These are phyloP conservation scores for Suillus cothurnatus DNA, from an alignment of 768 basidiomycete species.

Conservation along the genomic window DNA sequence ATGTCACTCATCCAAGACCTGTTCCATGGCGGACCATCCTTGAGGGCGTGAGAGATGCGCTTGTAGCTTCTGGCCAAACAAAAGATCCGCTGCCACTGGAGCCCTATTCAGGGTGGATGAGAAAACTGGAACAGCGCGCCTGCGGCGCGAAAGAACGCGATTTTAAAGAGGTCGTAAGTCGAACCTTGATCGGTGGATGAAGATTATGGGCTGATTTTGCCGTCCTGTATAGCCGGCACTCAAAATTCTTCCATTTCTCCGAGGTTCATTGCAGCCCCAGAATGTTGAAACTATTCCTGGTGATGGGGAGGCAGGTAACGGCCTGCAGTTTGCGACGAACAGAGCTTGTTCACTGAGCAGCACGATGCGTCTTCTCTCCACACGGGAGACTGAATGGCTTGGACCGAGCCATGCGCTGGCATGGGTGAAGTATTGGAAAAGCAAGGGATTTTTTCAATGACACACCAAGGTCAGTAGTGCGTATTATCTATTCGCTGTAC, in stretches of 20 bases:
- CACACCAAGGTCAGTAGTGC: neutral
- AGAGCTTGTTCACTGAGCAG: neutral
- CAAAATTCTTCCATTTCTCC: slow-evolving; percentile 30
- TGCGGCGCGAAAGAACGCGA: neutral
- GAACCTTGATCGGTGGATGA: slow-evolving; percentile 34
- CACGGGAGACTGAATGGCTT: neutral
- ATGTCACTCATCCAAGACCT: slow-evolving; percentile 39
- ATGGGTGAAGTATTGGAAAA: neutral
- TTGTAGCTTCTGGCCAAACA: slow-evolving; percentile 13
- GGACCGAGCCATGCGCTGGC: neutral
- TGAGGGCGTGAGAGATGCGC: slow-evolving; percentile 17
- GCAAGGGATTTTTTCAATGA: neutral
- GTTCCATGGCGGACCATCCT: slow-evolving; percentile 32
- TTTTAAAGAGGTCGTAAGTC: slow-evolving; percentile 11
- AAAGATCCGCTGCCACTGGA: slow-evolving; percentile 22
- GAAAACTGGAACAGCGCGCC: slow-evolving; percentile 23
- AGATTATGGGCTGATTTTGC: slow-evolving; percentile 21
- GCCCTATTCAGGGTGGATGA: slow-evolving; percentile 31
- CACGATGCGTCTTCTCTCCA: neutral
- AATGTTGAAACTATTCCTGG: neutral
- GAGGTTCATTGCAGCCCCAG: slow-evolving; percentile 10
- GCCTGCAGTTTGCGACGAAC: neutral
- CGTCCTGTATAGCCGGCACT: slow-evolving; percentile 25
- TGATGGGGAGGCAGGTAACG: neutral
- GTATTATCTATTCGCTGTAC: neutral